Conservation (phyloP, 306 rosid species). For the Delonix regia region DNA sequence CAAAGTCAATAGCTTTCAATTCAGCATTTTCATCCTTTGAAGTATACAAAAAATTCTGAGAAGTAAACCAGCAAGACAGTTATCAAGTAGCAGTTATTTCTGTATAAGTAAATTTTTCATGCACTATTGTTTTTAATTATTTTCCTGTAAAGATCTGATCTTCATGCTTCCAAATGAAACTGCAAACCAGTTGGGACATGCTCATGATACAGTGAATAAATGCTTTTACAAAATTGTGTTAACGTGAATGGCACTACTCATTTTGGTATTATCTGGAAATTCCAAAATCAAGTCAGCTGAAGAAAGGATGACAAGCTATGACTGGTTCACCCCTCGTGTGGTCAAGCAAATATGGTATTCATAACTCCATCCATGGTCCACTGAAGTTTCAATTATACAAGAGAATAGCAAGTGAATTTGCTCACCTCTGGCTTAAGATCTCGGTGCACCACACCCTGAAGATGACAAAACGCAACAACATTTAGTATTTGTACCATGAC, state of each 20-base stretch:
- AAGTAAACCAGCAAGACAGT: neutral
- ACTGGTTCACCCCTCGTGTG: neutral
- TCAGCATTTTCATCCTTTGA: slow-evolving; percentile 63
- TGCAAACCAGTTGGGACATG: too few relatives aligned
- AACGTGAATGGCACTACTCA: neutral
- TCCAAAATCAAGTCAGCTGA: neutral
- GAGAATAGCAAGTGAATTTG: slow-evolving; percentile 7
- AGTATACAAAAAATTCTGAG: slow-evolving; percentile 68
- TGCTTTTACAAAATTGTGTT: neutral
- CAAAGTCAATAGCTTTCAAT: slow-evolving; percentile 81
- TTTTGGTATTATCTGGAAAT: neutral
- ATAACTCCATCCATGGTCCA: neutral
- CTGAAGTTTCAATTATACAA: slow-evolving; percentile 3
- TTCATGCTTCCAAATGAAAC: too few relatives aligned
- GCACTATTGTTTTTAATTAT: neutral
- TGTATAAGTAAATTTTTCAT: neutral
- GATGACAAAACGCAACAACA: slow-evolving; percentile 72
- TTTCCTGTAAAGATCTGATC: neutral
- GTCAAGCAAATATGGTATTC: neutral
- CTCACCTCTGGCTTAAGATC: slow-evolving; percentile 84
- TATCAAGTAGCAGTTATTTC: neutral
- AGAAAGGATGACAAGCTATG: neutral
- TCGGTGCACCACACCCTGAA: slow-evolving; percentile 83
- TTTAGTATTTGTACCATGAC: slow-evolving; percentile 72
- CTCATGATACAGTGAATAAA: neutral